A percentile compares a stretch with the other conserved stretches of the same genome.
These are phyloP conservation scores for Boechera stricta DNA, from an alignment of 345 rosid species.

Conservation along the genomic window DNA sequence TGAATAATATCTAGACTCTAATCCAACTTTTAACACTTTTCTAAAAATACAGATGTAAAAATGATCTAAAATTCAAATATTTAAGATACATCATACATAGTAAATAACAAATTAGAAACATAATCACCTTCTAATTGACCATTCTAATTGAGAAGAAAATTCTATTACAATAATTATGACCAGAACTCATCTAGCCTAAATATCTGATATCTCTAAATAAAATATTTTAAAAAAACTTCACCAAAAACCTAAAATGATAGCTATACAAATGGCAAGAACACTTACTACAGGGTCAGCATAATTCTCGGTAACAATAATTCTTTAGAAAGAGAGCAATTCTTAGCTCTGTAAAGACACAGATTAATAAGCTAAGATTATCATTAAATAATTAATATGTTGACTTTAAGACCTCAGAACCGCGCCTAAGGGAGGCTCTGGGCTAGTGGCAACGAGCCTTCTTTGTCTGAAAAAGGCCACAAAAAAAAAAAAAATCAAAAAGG, in stretches of 20 bases:
- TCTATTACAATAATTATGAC: conserved; percentile 13
- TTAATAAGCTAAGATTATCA: conserved; percentile 38
- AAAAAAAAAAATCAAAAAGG: neutral
- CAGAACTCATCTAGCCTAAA: conserved; percentile 21
- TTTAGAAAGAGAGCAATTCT: conserved; percentile 15
- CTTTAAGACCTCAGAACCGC: conserved; percentile 30
- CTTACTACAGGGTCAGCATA: conserved; percentile 33
- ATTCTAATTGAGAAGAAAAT: neutral
- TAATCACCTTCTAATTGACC: neutral
- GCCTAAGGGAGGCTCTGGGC: conserved; percentile 15
- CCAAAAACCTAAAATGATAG: neutral
- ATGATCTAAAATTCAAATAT: conserved; percentile 2
- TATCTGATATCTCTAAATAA: neutral
- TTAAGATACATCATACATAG: conserved; percentile 11
- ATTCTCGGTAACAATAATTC: conserved; percentile 27
- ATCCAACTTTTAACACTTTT: conserved; percentile 10
- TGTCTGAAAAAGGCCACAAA: conserved; percentile 38
- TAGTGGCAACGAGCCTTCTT: conserved; percentile 47
- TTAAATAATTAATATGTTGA: conserved; percentile 39
- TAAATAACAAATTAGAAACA: conserved; percentile 13
- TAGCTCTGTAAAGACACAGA: conserved; percentile 7
- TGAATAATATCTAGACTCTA: conserved; percentile 8
- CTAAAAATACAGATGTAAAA: neutral
- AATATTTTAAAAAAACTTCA: neutral
- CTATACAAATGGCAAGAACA: conserved; percentile 27